Percentiles rank a stretch among this genome's conserved stretches.
Evolutionary conservation across 2,329 filamentous ascomycete species (phyloP).

Genomic region (Cadophora malorum): DNA sequence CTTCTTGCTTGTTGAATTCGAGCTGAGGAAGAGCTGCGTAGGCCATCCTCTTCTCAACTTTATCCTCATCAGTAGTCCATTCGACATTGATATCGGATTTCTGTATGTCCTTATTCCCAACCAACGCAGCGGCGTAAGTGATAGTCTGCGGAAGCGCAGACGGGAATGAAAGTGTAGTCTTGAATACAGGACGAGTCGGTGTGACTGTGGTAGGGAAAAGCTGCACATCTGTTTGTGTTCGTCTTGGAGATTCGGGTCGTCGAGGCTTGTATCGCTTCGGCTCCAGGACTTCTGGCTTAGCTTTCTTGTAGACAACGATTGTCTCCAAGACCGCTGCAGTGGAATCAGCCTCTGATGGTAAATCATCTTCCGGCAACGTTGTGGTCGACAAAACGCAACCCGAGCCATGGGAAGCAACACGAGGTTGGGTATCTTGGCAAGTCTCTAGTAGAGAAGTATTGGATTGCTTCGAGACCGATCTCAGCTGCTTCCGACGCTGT

Average conservation of each 20-base stretch:
- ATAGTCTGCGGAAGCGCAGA: conserved; percentile 7
- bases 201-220: not conserved
- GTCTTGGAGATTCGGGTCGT: not conserved
- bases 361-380: not conserved
- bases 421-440: not conserved
- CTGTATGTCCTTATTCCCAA: not conserved
- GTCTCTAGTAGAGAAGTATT: not conserved
- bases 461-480: conserved; percentile 7
- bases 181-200: not conserved
- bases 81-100: not conserved
- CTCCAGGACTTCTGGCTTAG: not conserved
- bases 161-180: not conserved
- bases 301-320: not conserved
- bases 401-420: not conserved
- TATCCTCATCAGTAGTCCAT: not conserved
- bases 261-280: not conserved
- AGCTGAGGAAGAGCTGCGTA: not conserved
- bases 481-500: conserved; percentile 3
- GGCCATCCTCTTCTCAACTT: not conserved
- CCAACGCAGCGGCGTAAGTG: conserved; percentile 1
- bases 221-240: not conserved
- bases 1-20: not conserved
- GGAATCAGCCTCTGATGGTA: no score
- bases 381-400: not conserved
- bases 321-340: not conserved